These are phyloP conservation scores for Ustilago bromivora DNA, from an alignment of 1,284 basidiomycete genomes.

Conservation along the genomic window DNA sequence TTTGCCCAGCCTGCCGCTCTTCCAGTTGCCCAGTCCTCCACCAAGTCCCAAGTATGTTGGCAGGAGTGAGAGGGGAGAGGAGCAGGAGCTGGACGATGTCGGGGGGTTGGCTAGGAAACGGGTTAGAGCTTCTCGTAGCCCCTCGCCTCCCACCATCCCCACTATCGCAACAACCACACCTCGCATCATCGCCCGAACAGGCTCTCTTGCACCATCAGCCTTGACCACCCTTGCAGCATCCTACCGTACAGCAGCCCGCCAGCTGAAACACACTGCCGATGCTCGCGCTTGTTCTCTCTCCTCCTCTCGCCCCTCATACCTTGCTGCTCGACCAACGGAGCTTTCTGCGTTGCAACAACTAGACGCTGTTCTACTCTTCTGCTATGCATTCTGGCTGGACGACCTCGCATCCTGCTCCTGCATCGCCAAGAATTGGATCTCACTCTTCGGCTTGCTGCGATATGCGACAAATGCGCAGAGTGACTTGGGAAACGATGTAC, in stretches of 20 bases:
- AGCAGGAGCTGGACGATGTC: not conserved
- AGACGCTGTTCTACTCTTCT: slow-evolving; percentile 72
- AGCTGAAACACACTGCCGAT: slow-evolving; percentile 69
- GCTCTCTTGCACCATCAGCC: slow-evolving; percentile 2
- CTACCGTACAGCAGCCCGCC: slow-evolving; percentile 56
- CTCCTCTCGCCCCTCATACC: slow-evolving; percentile 21
- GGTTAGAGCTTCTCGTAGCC: not conserved
- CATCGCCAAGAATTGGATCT: slow-evolving; percentile 49
- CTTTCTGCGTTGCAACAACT: slow-evolving; percentile 71
- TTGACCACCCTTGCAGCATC: slow-evolving; percentile 12
- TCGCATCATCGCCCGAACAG: not conserved
- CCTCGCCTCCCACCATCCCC: not conserved
- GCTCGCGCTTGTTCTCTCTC: slow-evolving; percentile 15
- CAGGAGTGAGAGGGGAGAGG: not conserved
- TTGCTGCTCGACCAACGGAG: slow-evolving; percentile 43
- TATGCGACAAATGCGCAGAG: slow-evolving; percentile 46
- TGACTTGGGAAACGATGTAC: slow-evolving; percentile 32
- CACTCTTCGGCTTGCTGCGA: slow-evolving; percentile 44
- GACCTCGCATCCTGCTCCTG: slow-evolving; percentile 57
- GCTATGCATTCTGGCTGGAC: slow-evolving; percentile 72
- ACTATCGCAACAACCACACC: not conserved
- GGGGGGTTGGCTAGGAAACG: not conserved
- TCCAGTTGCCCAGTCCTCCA: slow-evolving; percentile 34
- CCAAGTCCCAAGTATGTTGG: slow-evolving; percentile 17
- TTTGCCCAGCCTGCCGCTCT: not conserved